Evolutionary conservation across 495 filamentous ascomycete genomes (phyloP).

Genomic region (Aspergillus taichungensis): DNA sequence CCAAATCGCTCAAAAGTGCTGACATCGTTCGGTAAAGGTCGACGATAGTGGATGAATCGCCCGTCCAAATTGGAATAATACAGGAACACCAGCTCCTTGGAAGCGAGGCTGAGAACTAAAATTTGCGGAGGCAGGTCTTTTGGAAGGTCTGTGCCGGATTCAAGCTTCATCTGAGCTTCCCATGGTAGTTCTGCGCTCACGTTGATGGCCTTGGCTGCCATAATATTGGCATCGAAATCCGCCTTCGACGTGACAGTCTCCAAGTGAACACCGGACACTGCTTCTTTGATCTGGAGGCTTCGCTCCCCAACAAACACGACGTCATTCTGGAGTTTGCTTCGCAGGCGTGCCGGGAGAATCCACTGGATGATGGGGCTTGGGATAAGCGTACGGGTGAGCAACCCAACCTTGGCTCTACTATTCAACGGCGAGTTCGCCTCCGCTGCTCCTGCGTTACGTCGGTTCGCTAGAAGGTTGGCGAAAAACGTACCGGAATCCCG

Average conservation of each 20-base stretch:
- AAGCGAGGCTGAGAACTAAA: constrained; percentile 61
- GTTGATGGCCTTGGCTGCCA: constrained; percentile 37
- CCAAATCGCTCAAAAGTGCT: constrained; percentile 54
- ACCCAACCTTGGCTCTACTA: constrained; percentile 30
- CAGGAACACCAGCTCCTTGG: constrained; percentile 62
- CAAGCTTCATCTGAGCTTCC: constrained; percentile 3
- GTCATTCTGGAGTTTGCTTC: constrained; percentile 64
- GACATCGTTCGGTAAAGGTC: constrained; percentile 47
- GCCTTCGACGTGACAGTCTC: constrained; percentile 61
- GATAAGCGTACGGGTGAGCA: constrained; percentile 70
- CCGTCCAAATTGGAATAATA: constrained; percentile 44
- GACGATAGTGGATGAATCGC: constrained; percentile 51
- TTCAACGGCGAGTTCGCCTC: constrained; percentile 2
- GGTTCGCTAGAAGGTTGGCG: neutral
- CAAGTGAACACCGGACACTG: constrained; percentile 50
- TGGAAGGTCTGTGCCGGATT: constrained; percentile 1
- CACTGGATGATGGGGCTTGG: constrained; percentile 66
- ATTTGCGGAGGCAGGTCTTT: constrained; percentile 60
- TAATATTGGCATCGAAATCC: constrained; percentile 60
- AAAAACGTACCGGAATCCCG: neutral
- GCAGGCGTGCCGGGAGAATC: constrained; percentile 72
- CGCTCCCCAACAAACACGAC: constrained; percentile 82
- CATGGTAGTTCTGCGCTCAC: constrained; percentile 19
- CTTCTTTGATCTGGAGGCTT: constrained; percentile 54
- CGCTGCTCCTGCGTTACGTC: constrained; percentile 3